Conservation (phyloP, 441 rosid genomes). For the Mallotus japonicus region DNA sequence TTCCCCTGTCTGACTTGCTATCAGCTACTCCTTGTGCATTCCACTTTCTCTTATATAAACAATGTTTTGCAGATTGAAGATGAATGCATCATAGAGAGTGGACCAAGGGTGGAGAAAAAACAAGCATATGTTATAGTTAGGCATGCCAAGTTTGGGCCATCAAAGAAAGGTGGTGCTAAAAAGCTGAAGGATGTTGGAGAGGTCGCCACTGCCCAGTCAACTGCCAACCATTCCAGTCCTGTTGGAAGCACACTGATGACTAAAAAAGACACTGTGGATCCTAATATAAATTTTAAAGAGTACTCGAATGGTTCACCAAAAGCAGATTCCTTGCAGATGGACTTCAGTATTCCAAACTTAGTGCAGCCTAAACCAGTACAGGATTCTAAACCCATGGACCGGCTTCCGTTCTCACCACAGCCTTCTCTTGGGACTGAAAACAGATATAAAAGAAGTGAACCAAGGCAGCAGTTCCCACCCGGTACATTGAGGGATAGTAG, state of each 20-base stretch:
- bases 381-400: slow-evolving; percentile 15
- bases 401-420: slow-evolving; percentile 9
- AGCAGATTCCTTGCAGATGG: slow-evolving; percentile 6
- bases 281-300: not conserved
- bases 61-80: slow-evolving; percentile 55
- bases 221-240: slow-evolving; percentile 25
- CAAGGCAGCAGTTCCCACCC: slow-evolving; percentile 29
- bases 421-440: slow-evolving; percentile 35
- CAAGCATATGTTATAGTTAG: slow-evolving; percentile 67
- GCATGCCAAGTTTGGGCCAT: slow-evolving; percentile 73
- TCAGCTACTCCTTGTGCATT: slow-evolving; percentile 2
- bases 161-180: slow-evolving; percentile 62
- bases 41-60: slow-evolving; percentile 1
- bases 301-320: slow-evolving; percentile 6
- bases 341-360: slow-evolving; percentile 18
- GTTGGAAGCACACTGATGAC: not conserved
- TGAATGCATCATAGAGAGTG: slow-evolving; percentile 61
- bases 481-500: slow-evolving; percentile 23
- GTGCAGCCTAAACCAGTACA: slow-evolving; percentile 13
- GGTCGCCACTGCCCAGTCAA: slow-evolving; percentile 11
- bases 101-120: slow-evolving; percentile 54
- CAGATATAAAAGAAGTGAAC: slow-evolving; percentile 50
- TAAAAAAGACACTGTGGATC: slow-evolving; percentile 25
- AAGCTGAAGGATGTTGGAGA: slow-evolving; percentile 38
- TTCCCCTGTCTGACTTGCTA: not conserved